Base-by-base conservation (phyloP, 2,329 filamentous ascomycete species). In the Neopestalotiopsis clavispora region DNA sequence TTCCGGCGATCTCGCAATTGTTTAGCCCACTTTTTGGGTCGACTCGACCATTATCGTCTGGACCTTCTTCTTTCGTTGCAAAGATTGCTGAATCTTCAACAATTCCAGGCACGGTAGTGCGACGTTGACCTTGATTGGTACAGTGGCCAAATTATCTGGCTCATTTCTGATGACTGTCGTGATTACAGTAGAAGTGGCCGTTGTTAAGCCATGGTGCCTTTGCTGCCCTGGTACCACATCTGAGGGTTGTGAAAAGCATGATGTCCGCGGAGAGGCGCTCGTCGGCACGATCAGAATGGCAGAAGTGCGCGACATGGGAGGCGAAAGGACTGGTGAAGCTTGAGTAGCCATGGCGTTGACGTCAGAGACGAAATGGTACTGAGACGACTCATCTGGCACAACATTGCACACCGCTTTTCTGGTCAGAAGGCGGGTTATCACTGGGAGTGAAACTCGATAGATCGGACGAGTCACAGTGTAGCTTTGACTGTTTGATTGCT, bases 1-100 rank as follows among this genome's bases (percentile, higher is more conserved):
- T 30, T 7, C 57, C 57, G 57, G 57, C 57, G 30, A 59, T 59
- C 23, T 59, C 57, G 57, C 57, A 59, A 17, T 59, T 34, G 17
- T 59, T 59, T 4, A 59, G 23, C 2, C 57, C 57, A 17, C 57
- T 59, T 23, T 59, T 59, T 0, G 57, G 57, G 57, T 59, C 57
- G 12, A 59, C 57, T 10, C 20, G 28, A 4, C 57, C 57, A n/a
- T 28, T 14, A 6, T 52, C 45, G 45, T 52, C 45, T 52, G 1
- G 7, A 12, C 3, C 6, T 4, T 52, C 5, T 10, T 23, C 20
- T 52, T 52, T 23, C 9, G 4, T 1, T 17, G 17, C 45, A 10
- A 9, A 2, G 3, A 4, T n/a, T 52, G 7, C 45, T 52, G 6
- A 4, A 4, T 52, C 45, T 23, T 52, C 1, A 17, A 52, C 1